Conservation (phyloP, 768 basidiomycete genomes). For the Mycena maculata region DNA sequence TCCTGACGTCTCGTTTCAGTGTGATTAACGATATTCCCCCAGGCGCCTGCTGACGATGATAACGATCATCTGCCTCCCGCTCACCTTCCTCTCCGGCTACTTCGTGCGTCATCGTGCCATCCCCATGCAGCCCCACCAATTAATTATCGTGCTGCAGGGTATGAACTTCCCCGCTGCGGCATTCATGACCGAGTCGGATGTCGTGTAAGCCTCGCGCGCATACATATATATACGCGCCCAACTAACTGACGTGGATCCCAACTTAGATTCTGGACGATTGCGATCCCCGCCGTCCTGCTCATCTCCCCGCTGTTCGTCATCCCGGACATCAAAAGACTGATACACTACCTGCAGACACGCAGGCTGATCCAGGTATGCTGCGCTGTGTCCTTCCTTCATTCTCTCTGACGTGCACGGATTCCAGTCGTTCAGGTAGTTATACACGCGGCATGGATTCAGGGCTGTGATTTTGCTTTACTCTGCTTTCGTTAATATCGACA, state of each 20-base stretch:
- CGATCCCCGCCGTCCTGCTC: constrained; percentile 68
- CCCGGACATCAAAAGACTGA: constrained; percentile 60
- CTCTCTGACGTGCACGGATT: no score
- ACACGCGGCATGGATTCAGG: no score
- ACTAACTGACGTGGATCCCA: no score
- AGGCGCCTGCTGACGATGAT: constrained; percentile 75
- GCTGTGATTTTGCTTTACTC: no score
- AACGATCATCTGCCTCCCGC: constrained; percentile 77
- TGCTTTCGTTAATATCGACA: no score
- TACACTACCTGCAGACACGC: constrained; percentile 60
- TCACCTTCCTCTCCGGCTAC: constrained; percentile 80
- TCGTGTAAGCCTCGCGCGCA: constrained; percentile 66
- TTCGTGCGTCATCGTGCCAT: constrained; percentile 71
- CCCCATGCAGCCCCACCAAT: not conserved
- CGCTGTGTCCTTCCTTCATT: not conserved
- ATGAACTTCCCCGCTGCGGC: constrained; percentile 70
- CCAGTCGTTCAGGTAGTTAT: no score
- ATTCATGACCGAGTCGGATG: constrained; percentile 50
- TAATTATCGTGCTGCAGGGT: constrained; percentile 53
- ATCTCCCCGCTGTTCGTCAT: constrained; percentile 68
- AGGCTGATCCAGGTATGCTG: constrained; percentile 18
- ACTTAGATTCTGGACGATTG: constrained; percentile 63
- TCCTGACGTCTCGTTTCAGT: not conserved
- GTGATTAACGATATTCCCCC: constrained; percentile 5
- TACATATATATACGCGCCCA: no score